Base-by-base conservation (phyloP, 495 filamentous ascomycete species). In the Glutinoglossum americanum region DNA sequence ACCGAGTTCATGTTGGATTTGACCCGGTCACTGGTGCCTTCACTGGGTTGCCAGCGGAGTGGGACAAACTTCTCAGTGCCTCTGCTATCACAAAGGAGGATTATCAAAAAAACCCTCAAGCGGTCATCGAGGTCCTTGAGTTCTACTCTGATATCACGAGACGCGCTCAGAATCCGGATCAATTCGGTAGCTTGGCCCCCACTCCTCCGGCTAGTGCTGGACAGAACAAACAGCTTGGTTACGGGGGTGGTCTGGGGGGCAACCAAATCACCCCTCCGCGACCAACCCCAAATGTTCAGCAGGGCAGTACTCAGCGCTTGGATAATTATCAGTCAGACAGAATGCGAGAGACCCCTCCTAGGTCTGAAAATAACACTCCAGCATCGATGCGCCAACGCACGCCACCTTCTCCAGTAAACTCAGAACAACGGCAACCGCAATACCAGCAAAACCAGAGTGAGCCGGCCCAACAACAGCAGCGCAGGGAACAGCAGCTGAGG, bases 51-150 rank as follows among this genome's bases (percentile, higher is more conserved):
- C 92, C 92, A 1, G 80, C 85, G 25, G 93, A 97, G 73, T 98
- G 92, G 92, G 92, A 92, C 61, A 89, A 89, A 67, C 75, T 98
- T 33, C 74, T 98, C 62, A 96, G 87, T 57, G 84, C 87, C 11
- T 97, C 92, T 3, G 92, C 92, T 32, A 93, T 98, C 63, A 95
- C 92, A 28, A 92, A 93, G 69, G 92, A 96, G 63, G 92, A 98
- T 68, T 94, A 95, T 70, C 83, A 90, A 70, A 87, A 89, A 65
- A 95, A 97, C 62, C 92, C 92, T n/a, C 85, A 96, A 69, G 93
- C 90, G 23, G 92, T 98, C 21, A 88, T 97, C 56, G 92, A 98
- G 67, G 93, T 94, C 35, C 74, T 98, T 30, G 85, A 95, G 66
- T 98, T 98, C 70, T 98, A 97, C 74, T 88, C 89, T 0, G 90